Evolutionary conservation across 139 green algal genomes (phyloP), one percentile per base, ranked within the genome.

Genomic region (Tetratostichococcus sp.): DNA sequence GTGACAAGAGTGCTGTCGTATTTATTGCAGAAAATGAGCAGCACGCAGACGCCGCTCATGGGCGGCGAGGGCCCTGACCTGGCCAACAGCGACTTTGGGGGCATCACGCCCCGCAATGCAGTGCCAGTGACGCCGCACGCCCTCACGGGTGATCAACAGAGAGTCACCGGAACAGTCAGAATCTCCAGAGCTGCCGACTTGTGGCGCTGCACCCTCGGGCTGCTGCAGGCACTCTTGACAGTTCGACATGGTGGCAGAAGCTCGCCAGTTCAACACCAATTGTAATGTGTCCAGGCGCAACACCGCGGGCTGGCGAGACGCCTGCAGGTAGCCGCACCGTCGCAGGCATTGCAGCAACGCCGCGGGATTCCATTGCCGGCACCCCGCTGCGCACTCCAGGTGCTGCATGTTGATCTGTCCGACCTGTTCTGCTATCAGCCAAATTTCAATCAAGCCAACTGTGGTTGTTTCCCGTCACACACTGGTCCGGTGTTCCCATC

Each of bases 51-150:
- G 0, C 93, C 96, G 0, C 87, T 99, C 65, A 71, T 95, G 32
- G 95, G 95, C 30, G 95, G 94, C 1, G 92, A 95, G 32, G 93
- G 91, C 72, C 89, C 91, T 0, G 87, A 94, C 30, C 82, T 97
- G 22, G 74, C 90, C 70, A 75, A 78, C 21, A 86, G 77, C 0
- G 89, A 96, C 82, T 96, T 97, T 76, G 73, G 65, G 16, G 93
- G 93, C 68, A 82, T 94, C 28, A 92, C 88, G 0, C 93, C 92
- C 3, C 74, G 75, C 50, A 57, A 74, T 1, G 34, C 65, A 6
- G 77, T 80, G 1, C 66, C 75, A 0, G 76, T 81, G 11, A 94
- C 90, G 35, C 91, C 90, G 21, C 93, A 94, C 84, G 87, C 91
- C 39, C 39, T 50, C 11, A 11, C 39, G 11, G 39, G 39, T 50